Evolutionary conservation across 805 yeast species (phyloP), one percentile per base, ranked within the genome.

Genomic region (Saturnispora besseyi): DNA sequence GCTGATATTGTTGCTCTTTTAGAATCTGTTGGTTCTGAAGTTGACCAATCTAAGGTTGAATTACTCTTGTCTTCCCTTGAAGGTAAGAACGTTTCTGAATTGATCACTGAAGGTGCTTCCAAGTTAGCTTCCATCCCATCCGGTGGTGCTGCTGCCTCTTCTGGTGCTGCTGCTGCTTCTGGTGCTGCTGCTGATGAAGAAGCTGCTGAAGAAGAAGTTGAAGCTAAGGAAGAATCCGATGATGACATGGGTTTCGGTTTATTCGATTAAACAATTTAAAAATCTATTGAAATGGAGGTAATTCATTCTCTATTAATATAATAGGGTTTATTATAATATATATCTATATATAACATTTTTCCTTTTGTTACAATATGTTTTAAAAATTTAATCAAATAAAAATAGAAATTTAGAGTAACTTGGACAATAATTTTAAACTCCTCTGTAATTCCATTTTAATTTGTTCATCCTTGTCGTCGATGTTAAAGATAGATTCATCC

Each of bases 101-200:
- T 93, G 76, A 82, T 93, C 65, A 85, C 95, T 65, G 93, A 82
- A 77, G 99, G 99, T 80, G 76, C 85, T 75, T 76, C 84, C 77
- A 93, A 93, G 81, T 87, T 93, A 71, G 95, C 98, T 63, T 82
- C 98, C 62, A 95, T 91, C 61, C 97, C 98, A 75, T 66, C 96
- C 67, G 97, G 96, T 73, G 97, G 96, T 77, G 93, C 96, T 72
- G 96, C 93, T 73, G 80, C 88, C 67, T 75, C 84, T 63, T 76
- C 80, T 67, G 79, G 77, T 67, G 79, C 78, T 67, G 82, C 78
- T 67, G 82, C 85, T 61, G 79, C 84, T 64, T 82, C 83, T 64
- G 83, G 78, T 66, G 86, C 79, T 59, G 85, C 77, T 60, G 88
- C 75, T 58, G 93, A 73, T 58, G 93, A 73, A 52, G 95, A 72